Percentiles rank a stretch among this genome's conserved stretches.
Evolutionary conservation across 164 flowering plant species (phyloP).

Genomic region (Sedum album): DNA sequence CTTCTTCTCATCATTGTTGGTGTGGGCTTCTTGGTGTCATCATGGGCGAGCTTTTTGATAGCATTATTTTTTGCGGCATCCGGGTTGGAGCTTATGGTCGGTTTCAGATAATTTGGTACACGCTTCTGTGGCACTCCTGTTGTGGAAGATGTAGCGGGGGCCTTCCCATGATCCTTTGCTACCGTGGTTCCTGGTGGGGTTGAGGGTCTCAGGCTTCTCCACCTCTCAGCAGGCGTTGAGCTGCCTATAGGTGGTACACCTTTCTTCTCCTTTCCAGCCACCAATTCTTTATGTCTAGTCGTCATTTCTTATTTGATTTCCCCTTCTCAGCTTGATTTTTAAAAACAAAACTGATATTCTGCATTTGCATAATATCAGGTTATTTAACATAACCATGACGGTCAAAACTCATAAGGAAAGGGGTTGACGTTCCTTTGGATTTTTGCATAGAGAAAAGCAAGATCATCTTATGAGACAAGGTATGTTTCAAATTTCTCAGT

Average conservation of each 20-base stretch:
- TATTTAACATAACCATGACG: not conserved
- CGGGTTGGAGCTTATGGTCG: slow-evolving; percentile 31
- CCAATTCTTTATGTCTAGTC: slow-evolving; percentile 4
- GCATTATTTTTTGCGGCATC: slow-evolving; percentile 17
- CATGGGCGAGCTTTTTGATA: slow-evolving; percentile 21
- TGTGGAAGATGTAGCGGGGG: slow-evolving; percentile 7
- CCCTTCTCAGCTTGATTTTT: not conserved
- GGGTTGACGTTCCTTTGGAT: not conserved
- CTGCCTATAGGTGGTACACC: slow-evolving; percentile 1
- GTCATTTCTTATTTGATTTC: not conserved
- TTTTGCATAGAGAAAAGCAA: not conserved
- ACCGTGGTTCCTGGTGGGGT: not conserved
- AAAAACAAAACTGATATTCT: not conserved
- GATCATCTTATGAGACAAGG: not conserved
- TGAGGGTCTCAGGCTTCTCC: slow-evolving; percentile 1
- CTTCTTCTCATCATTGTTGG: slow-evolving; percentile 20
- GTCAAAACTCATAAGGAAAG: not conserved
- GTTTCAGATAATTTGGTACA: slow-evolving; percentile 39
- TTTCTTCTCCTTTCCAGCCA: slow-evolving; percentile 9
- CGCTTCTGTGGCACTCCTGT: slow-evolving; percentile 15
- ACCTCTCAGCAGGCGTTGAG: not conserved
- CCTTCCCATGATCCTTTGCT: not conserved
- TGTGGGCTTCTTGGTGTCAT: slow-evolving; percentile 9
- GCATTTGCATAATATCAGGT: not conserved
- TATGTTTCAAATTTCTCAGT: not conserved